Percentiles rank a stretch among this genome's conserved stretches.
phyloP scores from a whole-genome alignment of 2,329 filamentous ascomycete genomes.

The Aureobasidium pullulans region DNA sequence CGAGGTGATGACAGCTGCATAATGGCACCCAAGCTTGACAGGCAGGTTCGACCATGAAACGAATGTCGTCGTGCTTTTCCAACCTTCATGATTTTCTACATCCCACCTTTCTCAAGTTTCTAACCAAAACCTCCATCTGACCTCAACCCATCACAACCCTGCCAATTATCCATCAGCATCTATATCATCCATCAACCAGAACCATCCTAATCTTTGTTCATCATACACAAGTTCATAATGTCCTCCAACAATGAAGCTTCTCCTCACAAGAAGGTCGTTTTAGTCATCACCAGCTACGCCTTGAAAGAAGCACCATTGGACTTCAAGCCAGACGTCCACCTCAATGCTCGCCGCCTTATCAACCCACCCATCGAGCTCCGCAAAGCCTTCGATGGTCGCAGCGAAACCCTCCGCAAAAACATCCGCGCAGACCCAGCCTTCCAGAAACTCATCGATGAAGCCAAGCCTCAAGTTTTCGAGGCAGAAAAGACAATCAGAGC shows the following conservation, averaged over 20 bases:
- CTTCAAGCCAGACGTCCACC: background rate
- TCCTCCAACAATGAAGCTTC: background rate
- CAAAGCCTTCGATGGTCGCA: slow-evolving; percentile 2
- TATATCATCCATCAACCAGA: background rate
- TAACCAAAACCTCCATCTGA: too few relatives aligned
- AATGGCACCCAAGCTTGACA: background rate
- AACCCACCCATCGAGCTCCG: background rate
- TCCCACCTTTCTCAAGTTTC: too few relatives aligned
- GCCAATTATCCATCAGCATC: background rate
- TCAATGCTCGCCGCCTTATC: background rate
- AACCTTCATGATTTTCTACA: background rate
- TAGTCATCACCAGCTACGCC: background rate
- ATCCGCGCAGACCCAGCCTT: background rate
- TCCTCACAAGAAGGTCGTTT: background rate
- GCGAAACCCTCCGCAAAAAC: background rate
- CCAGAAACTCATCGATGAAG: background rate
- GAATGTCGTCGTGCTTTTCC: background rate
- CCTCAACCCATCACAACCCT: too few relatives aligned
- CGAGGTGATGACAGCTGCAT: background rate
- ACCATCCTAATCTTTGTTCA: background rate
- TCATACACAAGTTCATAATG: background rate
- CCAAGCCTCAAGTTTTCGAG: background rate
- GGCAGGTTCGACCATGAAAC: background rate
- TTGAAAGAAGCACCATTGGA: background rate
- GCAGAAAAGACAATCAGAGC: background rate